A percentile compares a stretch with the other conserved stretches of the same genome.
These are phyloP conservation scores for Saturnispora sekii DNA, from an alignment of 805 yeast species.

Conservation along the genomic window DNA sequence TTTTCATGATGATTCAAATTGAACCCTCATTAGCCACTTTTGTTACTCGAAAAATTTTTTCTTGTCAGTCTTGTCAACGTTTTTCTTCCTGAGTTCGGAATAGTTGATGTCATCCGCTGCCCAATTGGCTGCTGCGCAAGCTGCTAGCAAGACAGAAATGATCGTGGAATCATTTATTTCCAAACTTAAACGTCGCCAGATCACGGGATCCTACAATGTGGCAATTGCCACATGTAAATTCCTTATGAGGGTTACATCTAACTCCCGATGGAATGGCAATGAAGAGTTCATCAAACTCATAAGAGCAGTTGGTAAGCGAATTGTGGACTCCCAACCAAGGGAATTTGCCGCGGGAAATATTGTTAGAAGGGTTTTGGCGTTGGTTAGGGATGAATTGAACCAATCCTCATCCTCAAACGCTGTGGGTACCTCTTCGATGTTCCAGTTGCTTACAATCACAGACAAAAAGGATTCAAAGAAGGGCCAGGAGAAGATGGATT, in stretches of 20 bases:
- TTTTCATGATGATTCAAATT: too few relatives aligned
- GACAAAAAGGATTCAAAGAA: slow-evolving; percentile 14
- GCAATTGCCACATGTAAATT: slow-evolving; percentile 85
- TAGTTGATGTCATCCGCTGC: slow-evolving; percentile 3
- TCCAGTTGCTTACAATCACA: slow-evolving; percentile 60
- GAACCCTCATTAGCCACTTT: too few relatives aligned
- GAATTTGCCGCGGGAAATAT: slow-evolving; percentile 87
- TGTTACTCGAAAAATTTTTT: background rate
- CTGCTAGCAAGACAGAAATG: slow-evolving; percentile 22
- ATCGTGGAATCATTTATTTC: slow-evolving; percentile 27
- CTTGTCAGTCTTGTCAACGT: background rate
- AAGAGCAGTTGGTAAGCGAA: slow-evolving; percentile 58
- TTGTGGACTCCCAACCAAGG: slow-evolving; percentile 77
- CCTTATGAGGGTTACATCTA: slow-evolving; percentile 78
- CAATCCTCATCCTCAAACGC: slow-evolving; percentile 16
- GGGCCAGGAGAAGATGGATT: slow-evolving; percentile 36
- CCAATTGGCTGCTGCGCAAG: slow-evolving; percentile 9
- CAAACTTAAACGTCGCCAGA: slow-evolving; percentile 74
- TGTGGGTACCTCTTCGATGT: slow-evolving; percentile 76
- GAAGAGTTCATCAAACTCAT: slow-evolving; percentile 64
- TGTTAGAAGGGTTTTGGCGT: slow-evolving; percentile 77
- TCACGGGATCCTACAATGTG: slow-evolving; percentile 68
- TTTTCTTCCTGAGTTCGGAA: background rate
- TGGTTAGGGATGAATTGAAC: slow-evolving; percentile 78
- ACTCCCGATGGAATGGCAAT: slow-evolving; percentile 77